Evolutionary conservation across 2,329 filamentous ascomycete species (phyloP).

Genomic region (Trichoderma sp.): DNA sequence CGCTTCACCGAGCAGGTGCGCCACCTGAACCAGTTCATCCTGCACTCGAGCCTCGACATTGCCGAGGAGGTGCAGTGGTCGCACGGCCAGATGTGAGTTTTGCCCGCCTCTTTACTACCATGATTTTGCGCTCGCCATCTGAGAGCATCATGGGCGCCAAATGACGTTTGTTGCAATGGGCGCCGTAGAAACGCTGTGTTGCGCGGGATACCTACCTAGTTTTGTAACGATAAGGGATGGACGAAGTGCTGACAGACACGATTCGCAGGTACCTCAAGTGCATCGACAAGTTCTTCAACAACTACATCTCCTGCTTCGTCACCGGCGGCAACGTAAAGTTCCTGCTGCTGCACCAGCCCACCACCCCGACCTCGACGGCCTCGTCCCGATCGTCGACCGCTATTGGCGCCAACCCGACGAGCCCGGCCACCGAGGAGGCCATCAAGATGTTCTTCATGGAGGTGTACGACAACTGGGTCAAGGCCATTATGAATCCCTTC

Average conservation of each 20-base stretch:
- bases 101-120: background rate
- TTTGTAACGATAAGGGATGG: background rate
- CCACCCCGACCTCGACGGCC: slow-evolving; percentile 45
- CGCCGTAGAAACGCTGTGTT: too few species aligned
- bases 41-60: slow-evolving; percentile 90
- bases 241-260: background rate
- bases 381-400: slow-evolving; percentile 64
- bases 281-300: slow-evolving; percentile 95
- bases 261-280: slow-evolving; percentile 85
- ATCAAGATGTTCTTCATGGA: slow-evolving; percentile 93
- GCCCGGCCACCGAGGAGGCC: slow-evolving; percentile 90
- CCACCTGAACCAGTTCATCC: slow-evolving; percentile 96
- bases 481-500: slow-evolving; percentile 96
- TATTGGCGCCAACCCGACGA: slow-evolving; percentile 81
- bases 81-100: slow-evolving; percentile 73
- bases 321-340: slow-evolving; percentile 93
- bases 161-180: too few species aligned
- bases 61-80: slow-evolving; percentile 97
- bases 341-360: slow-evolving; percentile 86
- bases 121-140: background rate
- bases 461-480: slow-evolving; percentile 95
- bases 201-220: background rate
- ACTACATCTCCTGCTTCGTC: slow-evolving; percentile 92
- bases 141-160: too few species aligned
- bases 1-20: slow-evolving; percentile 86